These are phyloP conservation scores for Ophiostoma piceae DNA, from an alignment of 2,329 filamentous ascomycete species.

Conservation along the genomic window DNA sequence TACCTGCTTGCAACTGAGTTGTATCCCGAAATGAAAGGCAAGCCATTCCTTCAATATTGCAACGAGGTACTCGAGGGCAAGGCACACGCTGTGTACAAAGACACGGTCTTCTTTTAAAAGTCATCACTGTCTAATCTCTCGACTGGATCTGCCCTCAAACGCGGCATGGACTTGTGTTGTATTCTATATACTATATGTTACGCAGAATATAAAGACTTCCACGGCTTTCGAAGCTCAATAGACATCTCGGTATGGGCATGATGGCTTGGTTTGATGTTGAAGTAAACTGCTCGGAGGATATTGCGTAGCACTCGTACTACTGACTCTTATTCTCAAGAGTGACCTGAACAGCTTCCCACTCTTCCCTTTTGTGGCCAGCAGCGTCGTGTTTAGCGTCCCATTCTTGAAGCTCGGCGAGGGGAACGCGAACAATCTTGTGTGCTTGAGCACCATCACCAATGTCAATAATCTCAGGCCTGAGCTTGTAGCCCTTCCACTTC, in stretches of 20 bases:
- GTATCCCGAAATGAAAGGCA: not conserved
- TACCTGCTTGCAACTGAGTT: not conserved
- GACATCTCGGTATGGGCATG: not conserved
- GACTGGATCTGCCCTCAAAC: too few species aligned
- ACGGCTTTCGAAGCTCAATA: too few species aligned
- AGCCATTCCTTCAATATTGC: not conserved
- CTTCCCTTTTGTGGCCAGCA: not conserved
- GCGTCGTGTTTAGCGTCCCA: not conserved
- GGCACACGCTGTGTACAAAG: not conserved
- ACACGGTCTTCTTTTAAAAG: not conserved
- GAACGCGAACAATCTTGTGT: constrained; percentile 8
- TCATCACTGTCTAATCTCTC: too few species aligned
- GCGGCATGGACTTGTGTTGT: not conserved
- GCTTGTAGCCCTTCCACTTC: constrained; percentile 8
- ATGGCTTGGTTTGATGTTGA: not conserved
- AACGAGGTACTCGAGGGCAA: not conserved
- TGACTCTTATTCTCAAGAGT: not conserved
- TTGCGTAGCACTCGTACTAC: not conserved
- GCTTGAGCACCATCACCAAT: constrained; percentile 10
- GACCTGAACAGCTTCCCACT: not conserved
- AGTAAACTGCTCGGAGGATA: not conserved
- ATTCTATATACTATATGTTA: not conserved
- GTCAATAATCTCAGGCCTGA: constrained; percentile 2
- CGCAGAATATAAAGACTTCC: too few species aligned
- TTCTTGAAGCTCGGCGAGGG: not conserved